phyloP scores from a whole-genome alignment of 192 early-diverging fungal genomes.

The Neocallimastix lanati region DNA sequence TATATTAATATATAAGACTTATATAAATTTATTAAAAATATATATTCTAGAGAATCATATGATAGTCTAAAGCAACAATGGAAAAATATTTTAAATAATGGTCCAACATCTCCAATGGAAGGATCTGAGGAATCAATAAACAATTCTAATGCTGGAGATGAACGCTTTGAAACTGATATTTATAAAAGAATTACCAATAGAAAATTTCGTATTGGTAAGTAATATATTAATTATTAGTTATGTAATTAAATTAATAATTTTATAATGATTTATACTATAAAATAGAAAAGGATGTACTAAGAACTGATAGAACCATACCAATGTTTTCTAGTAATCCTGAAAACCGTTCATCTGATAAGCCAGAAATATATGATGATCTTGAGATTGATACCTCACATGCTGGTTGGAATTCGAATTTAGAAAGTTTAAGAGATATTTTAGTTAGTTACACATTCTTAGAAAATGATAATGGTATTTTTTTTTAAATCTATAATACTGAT shows the following conservation, averaged over 20 bases:
- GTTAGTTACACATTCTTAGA: conserved; percentile 78
- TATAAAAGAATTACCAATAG: conserved; percentile 25
- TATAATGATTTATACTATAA: no score
- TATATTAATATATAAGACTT: no score
- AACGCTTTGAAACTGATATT: conserved; percentile 26
- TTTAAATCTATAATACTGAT: no score
- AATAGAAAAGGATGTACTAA: conserved; percentile 85
- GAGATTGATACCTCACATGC: conserved; percentile 10
- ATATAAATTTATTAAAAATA: no score
- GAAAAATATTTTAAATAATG: conserved; percentile 17
- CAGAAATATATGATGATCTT: neutral
- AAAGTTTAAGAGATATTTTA: conserved; percentile 75
- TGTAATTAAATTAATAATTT: no score
- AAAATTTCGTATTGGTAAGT: conserved; percentile 27
- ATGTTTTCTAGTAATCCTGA: conserved; percentile 42
- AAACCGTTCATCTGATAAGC: neutral
- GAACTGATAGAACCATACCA: conserved; percentile 75
- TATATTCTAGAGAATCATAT: neutral
- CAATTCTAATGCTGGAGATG: conserved; percentile 17
- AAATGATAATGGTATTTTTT: conserved; percentile 17
- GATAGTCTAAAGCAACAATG: conserved; percentile 12
- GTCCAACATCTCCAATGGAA: conserved; percentile 2
- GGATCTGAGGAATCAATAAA: neutral
- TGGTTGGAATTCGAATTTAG: conserved; percentile 56
- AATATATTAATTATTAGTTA: neutral